phyloP scores from a whole-genome alignment of 768 basidiomycete genomes.

The Boletales sp. region DNA sequence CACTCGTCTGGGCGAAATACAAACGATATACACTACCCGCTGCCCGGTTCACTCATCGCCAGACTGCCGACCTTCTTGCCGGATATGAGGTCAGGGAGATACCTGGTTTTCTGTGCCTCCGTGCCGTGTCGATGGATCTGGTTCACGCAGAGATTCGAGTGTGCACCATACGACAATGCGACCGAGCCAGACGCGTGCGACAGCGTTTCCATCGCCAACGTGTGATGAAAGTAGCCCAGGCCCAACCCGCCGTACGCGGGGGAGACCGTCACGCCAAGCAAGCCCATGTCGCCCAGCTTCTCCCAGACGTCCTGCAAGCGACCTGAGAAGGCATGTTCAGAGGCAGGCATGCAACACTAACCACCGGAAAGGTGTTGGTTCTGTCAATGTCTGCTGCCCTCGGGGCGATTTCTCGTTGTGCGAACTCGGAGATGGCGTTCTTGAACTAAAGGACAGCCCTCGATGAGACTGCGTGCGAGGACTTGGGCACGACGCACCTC shows the following conservation, averaged over 20 bases:
- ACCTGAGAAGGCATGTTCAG: slow-evolving; percentile 5
- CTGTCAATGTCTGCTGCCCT: slow-evolving; percentile 83
- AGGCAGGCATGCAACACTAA: slow-evolving; percentile 31
- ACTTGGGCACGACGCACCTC: slow-evolving; percentile 49
- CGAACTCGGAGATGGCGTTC: slow-evolving; percentile 74
- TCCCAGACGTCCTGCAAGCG: slow-evolving; percentile 73
- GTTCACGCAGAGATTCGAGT: slow-evolving; percentile 86
- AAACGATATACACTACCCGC: slow-evolving; percentile 42
- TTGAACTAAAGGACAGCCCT: slow-evolving; percentile 56
- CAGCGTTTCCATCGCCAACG: slow-evolving; percentile 92
- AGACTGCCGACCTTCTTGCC: slow-evolving; percentile 85
- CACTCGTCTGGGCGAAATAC: background rate
- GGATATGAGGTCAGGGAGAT: slow-evolving; percentile 74
- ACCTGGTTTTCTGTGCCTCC: slow-evolving; percentile 73
- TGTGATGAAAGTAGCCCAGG: slow-evolving; percentile 84
- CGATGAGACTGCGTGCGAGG: background rate
- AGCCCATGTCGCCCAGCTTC: slow-evolving; percentile 88
- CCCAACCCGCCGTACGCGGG: slow-evolving; percentile 79
- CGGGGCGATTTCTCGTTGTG: slow-evolving; percentile 80
- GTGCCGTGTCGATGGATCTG: slow-evolving; percentile 86
- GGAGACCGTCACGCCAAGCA: slow-evolving; percentile 83
- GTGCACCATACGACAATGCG: slow-evolving; percentile 88
- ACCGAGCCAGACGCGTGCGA: slow-evolving; percentile 90
- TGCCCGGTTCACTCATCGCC: slow-evolving; percentile 92
- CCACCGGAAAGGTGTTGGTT: slow-evolving; percentile 76